Percentiles rank a stretch among this genome's conserved stretches.
Evolutionary conservation across 768 basidiomycete species (phyloP).

Genomic region (Tricholomella constricta): DNA sequence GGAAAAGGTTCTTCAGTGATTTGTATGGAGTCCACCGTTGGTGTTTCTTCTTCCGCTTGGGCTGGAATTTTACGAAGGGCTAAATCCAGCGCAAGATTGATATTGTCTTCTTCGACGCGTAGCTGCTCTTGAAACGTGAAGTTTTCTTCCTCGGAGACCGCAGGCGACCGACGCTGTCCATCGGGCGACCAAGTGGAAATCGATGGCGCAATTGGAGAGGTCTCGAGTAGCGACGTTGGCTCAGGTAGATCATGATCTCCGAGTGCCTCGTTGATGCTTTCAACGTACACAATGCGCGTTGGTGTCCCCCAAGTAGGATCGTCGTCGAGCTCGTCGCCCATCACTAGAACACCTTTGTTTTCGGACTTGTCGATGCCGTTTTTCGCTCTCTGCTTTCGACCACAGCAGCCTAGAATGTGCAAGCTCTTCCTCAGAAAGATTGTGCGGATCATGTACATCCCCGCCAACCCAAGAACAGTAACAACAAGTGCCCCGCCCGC

Average conservation of each 20-base stretch:
- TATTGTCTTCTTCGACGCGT: constrained; percentile 29
- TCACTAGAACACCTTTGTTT: constrained; percentile 7
- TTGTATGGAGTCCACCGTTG: not conserved
- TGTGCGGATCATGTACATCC: constrained; percentile 11
- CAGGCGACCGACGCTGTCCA: not conserved
- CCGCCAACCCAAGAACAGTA: not conserved
- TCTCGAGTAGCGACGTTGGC: constrained; percentile 1
- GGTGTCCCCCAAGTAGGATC: constrained; percentile 18
- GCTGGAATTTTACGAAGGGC: constrained; percentile 14
- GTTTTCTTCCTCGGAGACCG: constrained; percentile 3
- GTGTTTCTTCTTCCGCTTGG: not conserved
- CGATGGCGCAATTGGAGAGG: not conserved
- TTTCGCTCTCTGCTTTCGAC: constrained; percentile 5
- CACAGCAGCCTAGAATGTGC: constrained; percentile 10
- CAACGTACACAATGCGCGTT: constrained; percentile 15
- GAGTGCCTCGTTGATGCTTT: constrained; percentile 5
- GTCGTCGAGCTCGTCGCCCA: constrained; percentile 8
- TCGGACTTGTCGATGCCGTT: not conserved
- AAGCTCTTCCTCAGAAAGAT: constrained; percentile 9
- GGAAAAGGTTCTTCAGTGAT: constrained; percentile 1
- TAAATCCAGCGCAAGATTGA: constrained; percentile 24
- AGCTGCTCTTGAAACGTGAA: constrained; percentile 22
- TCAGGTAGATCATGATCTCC: not conserved
- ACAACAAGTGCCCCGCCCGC: constrained; percentile 10
- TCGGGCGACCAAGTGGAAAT: constrained; percentile 1